Conservation (phyloP, 352 stramenopile genomes). For the Phytophthora fragariaefolia region DNA sequence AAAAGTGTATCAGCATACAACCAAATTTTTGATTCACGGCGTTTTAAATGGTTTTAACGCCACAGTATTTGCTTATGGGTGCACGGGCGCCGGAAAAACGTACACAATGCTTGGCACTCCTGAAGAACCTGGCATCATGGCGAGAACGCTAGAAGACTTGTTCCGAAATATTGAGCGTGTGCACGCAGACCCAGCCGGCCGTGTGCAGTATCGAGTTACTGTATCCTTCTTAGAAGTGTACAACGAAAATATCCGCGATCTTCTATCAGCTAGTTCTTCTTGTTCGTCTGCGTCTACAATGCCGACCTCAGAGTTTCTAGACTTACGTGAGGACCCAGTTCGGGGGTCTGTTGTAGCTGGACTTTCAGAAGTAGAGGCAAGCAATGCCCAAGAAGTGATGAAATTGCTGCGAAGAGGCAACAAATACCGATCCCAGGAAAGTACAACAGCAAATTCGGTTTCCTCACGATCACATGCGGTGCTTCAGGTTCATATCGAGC, state of each 20-base stretch:
- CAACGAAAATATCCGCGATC: constrained; percentile 94
- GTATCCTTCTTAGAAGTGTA: constrained; percentile 93
- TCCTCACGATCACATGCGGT: constrained; percentile 92
- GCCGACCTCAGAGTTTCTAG: constrained; percentile 55
- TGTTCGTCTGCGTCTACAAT: constrained; percentile 27
- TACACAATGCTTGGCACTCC: constrained; percentile 92
- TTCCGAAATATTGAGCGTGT: constrained; percentile 75
- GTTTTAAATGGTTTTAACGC: constrained; percentile 91
- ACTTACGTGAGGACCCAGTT: constrained; percentile 89
- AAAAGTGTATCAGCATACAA: constrained; percentile 88
- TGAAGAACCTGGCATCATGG: constrained; percentile 90
- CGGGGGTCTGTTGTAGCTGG: constrained; percentile 84
- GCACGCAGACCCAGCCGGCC: constrained; percentile 19
- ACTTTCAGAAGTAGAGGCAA: constrained; percentile 87
- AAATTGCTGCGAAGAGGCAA: constrained; percentile 88
- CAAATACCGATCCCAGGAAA: constrained; percentile 87
- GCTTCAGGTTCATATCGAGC: constrained; percentile 85
- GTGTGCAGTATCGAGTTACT: constrained; percentile 54
- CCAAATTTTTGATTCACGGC: constrained; percentile 88
- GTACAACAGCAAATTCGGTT: constrained; percentile 87
- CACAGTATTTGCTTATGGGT: constrained; percentile 93
- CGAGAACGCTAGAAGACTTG: constrained; percentile 83
- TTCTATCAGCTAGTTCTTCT: constrained; percentile 54
- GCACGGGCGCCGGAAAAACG: constrained; percentile 91
- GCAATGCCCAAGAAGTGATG: constrained; percentile 85